These are phyloP conservation scores for Neofusicoccum umdonicola DNA, from an alignment of 2,329 filamentous ascomycete species.

Conservation along the genomic window DNA sequence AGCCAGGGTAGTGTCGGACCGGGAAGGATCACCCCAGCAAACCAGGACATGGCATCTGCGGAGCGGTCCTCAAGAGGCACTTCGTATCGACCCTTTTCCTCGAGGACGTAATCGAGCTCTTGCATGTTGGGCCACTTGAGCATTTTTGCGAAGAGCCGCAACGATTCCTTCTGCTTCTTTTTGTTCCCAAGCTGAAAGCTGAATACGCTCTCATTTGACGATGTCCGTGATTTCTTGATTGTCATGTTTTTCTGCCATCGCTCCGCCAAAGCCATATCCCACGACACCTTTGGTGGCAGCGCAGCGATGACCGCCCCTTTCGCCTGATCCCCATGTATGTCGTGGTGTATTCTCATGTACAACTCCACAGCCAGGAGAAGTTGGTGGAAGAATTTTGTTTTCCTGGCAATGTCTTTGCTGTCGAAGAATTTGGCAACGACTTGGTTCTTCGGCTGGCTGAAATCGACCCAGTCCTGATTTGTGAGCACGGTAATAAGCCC, in stretches of 20 bases:
- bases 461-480: slow-evolving; percentile 71
- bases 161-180: slow-evolving; percentile 65
- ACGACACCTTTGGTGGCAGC: slow-evolving; percentile 68
- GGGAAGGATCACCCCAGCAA: slow-evolving; percentile 70
- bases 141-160: slow-evolving; percentile 66
- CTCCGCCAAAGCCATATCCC: slow-evolving; percentile 70
- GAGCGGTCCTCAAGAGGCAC: slow-evolving; percentile 58
- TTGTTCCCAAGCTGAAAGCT: slow-evolving; percentile 64
- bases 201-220: slow-evolving; percentile 47
- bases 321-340: slow-evolving; percentile 59
- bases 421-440: slow-evolving; percentile 71
- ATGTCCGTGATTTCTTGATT: slow-evolving; percentile 58
- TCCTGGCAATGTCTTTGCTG: slow-evolving; percentile 55
- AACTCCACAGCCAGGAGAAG: slow-evolving; percentile 72
- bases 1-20: slow-evolving; percentile 70
- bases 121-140: slow-evolving; percentile 76
- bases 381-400: slow-evolving; percentile 71
- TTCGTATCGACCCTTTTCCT: slow-evolving; percentile 53
- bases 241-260: slow-evolving; percentile 70
- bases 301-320: slow-evolving; percentile 64
- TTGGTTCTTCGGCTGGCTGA: slow-evolving; percentile 67
- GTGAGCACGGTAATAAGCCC: slow-evolving; percentile 69
- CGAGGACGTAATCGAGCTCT: slow-evolving; percentile 62
- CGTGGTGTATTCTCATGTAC: slow-evolving; percentile 66
- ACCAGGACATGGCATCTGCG: slow-evolving; percentile 74